Evolutionary conservation across 2,329 filamentous ascomycete genomes (phyloP).

Genomic region (Nemania sp.): DNA sequence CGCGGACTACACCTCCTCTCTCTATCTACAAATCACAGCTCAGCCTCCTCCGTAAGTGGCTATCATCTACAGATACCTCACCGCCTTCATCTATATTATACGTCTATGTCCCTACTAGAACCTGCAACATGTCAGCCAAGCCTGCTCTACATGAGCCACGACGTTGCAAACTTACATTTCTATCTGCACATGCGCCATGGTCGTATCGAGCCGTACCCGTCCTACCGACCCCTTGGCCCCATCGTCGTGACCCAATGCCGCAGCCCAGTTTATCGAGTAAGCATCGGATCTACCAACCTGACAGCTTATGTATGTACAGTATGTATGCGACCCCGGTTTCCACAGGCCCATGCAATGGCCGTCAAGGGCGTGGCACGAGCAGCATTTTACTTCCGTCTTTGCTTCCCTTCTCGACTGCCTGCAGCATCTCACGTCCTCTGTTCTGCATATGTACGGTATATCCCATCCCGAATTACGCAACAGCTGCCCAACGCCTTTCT

Average conservation of each 20-base stretch:
- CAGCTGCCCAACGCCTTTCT: neutral
- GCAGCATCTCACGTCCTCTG: slow-evolving; percentile 11
- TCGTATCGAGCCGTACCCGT: neutral
- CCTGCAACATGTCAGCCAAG: slow-evolving; percentile 13
- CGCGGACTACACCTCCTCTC: neutral
- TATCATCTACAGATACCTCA: slow-evolving; percentile 17
- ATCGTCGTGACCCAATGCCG: neutral
- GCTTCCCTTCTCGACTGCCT: neutral
- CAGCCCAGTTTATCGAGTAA: neutral
- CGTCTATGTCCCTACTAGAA: neutral
- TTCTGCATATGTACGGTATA: slow-evolving; percentile 3
- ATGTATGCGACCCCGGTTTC: neutral
- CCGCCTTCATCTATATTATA: slow-evolving; percentile 5
- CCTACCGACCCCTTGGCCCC: neutral
- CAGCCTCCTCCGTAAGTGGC: slow-evolving; percentile 19
- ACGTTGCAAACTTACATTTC: neutral
- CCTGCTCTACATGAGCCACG: neutral
- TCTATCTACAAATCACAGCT: slow-evolving; percentile 9
- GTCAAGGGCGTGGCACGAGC: neutral
- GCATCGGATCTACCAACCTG: neutral
- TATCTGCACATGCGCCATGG: slow-evolving; percentile 1
- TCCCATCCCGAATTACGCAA: neutral
- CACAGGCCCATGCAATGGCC: neutral
- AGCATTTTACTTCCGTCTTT: neutral
- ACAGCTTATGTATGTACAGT: neutral